A percentile compares a stretch with the other conserved stretches of the same genome.
Evolutionary conservation across 2,329 filamentous ascomycete genomes (phyloP).

Genomic region (Achaetomium macrosporum): DNA sequence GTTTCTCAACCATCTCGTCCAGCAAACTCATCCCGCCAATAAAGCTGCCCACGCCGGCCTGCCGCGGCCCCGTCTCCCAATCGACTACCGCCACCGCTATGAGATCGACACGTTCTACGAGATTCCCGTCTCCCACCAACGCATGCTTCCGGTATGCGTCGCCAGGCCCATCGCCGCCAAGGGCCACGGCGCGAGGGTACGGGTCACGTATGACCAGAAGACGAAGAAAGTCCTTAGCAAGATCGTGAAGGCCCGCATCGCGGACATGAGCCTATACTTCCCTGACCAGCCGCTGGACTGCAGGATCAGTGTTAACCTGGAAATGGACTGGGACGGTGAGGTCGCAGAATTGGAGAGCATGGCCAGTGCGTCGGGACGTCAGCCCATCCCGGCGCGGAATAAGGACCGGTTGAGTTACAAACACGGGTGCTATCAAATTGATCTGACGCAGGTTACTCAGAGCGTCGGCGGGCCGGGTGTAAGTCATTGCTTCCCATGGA

Average conservation of each 20-base stretch:
- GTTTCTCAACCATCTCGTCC: conserved; percentile 68
- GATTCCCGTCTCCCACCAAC: conserved; percentile 54
- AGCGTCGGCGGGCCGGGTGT: conserved; percentile 23
- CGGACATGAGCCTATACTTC: conserved; percentile 80
- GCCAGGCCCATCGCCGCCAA: conserved; percentile 53
- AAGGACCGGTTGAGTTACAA: conserved; percentile 92
- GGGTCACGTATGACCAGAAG: conserved; percentile 72
- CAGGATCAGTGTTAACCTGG: conserved; percentile 88
- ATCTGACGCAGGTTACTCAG: conserved; percentile 82
- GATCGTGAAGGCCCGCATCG: conserved; percentile 87
- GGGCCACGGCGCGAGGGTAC: conserved; percentile 52
- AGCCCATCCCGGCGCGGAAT: conserved; percentile 54
- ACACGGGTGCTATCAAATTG: conserved; percentile 82
- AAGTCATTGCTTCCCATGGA: conserved; percentile 5
- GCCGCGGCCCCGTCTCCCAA: conserved; percentile 48
- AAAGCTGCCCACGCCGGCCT: conserved; percentile 37
- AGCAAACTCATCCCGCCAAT: conserved; percentile 51
- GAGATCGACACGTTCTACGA: conserved; percentile 83
- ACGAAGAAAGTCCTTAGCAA: conserved; percentile 65
- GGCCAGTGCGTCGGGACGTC: conserved; percentile 32
- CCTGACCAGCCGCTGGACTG: conserved; percentile 77
- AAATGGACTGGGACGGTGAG: conserved; percentile 77
- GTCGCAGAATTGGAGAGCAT: conserved; percentile 48
- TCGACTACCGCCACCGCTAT: conserved; percentile 75
- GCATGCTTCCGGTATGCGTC: conserved; percentile 57